Base-by-base conservation (phyloP, 202 grass and related monocot genomes). In the Hordeum pubiflorum region DNA sequence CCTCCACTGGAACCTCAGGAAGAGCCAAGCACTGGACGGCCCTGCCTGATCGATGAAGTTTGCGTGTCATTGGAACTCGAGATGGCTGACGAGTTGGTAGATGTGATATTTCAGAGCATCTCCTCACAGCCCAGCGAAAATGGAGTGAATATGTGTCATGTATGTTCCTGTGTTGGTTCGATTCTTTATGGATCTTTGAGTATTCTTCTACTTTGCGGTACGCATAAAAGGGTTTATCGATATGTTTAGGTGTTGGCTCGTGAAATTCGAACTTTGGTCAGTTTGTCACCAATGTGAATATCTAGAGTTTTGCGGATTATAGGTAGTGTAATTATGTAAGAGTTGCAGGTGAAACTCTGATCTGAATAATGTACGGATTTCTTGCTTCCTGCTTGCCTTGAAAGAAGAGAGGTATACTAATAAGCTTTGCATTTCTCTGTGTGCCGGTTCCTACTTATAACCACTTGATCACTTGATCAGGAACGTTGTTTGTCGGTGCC, bases 1-100 rank as follows among this genome's bases (percentile, higher is more conserved):
- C 23, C 88, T 94, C 40, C 91, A 94, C 76, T 94, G 91, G 91
- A 94, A 94, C 74, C 77, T 94, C 64, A 87, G 91, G 65, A 91
- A 94, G 84, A 94, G 40, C 32, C 91, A 94, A 55, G 82, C 88
- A 26, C 82, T 91, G 21, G 83, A 94, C 22, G 89, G 91, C 2
- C 91, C 86, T 43, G 36, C 55, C 10, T 88, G 82, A 81, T 36
- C 22, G 22, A 67, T 29, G 29, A 39, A 81, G 23, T 33, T 3
- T 46, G 46, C 40, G 12, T 69, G 3, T 39, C 10, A 0, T 6
- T 5, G 2, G 13, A 44, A 27, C 37, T 22, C 52, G 39, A 70
- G 31, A 38, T 68, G 31, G 32, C 23, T 69, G 60, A 68, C 3
- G 54, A 63, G 32, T 54, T 12, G 11, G 31, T 62, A 80, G 23